These are phyloP conservation scores for Barbarea vulgaris DNA, from an alignment of 345 rosid species.

Conservation along the genomic window DNA sequence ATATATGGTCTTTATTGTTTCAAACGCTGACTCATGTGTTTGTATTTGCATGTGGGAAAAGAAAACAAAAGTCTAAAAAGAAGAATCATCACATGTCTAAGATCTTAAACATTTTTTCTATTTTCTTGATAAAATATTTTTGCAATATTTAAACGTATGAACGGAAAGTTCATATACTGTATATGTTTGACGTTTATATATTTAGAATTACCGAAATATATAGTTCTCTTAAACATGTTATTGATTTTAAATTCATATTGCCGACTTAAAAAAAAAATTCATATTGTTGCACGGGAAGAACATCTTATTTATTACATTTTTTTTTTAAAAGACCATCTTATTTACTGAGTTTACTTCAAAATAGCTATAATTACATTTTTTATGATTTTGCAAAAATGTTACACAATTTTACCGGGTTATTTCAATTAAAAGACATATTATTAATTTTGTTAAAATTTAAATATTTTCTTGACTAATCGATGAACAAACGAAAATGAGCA, in stretches of 20 bases:
- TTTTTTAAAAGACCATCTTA: constrained; percentile 16
- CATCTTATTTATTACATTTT: not conserved
- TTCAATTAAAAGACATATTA: not conserved
- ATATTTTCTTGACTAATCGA: not conserved
- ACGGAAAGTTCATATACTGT: not conserved
- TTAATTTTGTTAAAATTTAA: not conserved
- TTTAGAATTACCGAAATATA: not conserved
- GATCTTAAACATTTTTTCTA: not conserved
- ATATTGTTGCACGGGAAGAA: constrained; percentile 19
- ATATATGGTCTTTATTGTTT: not conserved
- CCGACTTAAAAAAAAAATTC: too few relatives aligned
- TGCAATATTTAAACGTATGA: not conserved
- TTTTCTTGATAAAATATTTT: not conserved
- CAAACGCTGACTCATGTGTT: not conserved
- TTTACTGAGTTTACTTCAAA: not conserved
- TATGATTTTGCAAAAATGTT: not conserved
- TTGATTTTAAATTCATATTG: not conserved
- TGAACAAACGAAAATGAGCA: constrained; percentile 16
- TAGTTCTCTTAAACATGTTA: not conserved
- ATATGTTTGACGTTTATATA: not conserved
- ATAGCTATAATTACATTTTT: not conserved
- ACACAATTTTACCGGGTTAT: not conserved
- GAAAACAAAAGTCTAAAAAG: not conserved
- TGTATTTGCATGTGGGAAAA: not conserved
- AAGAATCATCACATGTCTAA: not conserved